phyloP scores from a whole-genome alignment of 2,329 filamentous ascomycete species.

The Colletotrichum spinosum region DNA sequence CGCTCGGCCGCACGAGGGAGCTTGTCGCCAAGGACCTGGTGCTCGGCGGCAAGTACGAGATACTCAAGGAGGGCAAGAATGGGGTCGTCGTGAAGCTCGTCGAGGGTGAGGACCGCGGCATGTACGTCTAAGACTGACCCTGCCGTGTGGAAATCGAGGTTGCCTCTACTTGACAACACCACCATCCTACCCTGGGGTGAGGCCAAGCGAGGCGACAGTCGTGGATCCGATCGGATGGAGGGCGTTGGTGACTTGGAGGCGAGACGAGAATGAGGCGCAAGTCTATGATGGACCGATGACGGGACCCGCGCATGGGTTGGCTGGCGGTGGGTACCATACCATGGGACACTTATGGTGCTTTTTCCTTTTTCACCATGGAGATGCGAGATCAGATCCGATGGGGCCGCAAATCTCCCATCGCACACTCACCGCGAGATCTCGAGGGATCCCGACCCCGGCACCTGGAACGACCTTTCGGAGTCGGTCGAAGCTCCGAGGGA shows the following conservation, averaged over 20 bases:
- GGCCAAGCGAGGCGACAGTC: not conserved
- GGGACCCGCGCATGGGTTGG: constrained; percentile 4
- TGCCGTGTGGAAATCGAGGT: not conserved
- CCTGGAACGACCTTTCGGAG: not conserved
- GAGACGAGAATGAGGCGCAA: not conserved
- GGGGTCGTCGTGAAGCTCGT: constrained; percentile 57
- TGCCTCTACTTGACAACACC: no score
- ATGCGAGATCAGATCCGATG: constrained; percentile 10
- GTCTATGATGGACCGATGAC: constrained; percentile 16
- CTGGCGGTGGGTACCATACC: not conserved
- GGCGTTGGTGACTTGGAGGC: not conserved
- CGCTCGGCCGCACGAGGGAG: constrained; percentile 91
- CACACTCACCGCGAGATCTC: not conserved
- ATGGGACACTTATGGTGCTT: not conserved
- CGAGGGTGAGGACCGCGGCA: constrained; percentile 50
- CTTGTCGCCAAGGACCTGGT: constrained; percentile 95
- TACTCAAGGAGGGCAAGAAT: constrained; percentile 57
- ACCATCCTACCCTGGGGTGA: no score
- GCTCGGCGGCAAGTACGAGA: constrained; percentile 82
- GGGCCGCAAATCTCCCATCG: not conserved
- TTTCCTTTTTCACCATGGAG: not conserved
- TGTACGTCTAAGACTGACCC: constrained; percentile 8
- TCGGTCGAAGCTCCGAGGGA: not conserved
- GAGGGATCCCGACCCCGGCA: not conserved
- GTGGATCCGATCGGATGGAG: no score